These are phyloP conservation scores for Plasmodium knowlesi DNA, from an alignment of 169 alveolate species.

Conservation along the genomic window DNA sequence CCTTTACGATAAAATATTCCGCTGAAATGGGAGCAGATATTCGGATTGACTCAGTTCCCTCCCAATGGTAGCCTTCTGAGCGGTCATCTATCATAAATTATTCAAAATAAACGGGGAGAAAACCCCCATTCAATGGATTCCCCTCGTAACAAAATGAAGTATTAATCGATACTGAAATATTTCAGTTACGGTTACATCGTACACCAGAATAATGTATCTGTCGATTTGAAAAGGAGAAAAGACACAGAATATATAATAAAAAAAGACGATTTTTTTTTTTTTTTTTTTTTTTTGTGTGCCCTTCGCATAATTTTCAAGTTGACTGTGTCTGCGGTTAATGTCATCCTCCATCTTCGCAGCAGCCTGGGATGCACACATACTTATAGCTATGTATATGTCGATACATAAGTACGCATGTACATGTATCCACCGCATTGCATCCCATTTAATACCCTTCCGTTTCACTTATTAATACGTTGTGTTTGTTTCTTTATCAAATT, in stretches of 20 bases:
- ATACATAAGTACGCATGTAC: neutral
- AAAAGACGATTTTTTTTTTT: neutral
- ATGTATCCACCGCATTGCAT: neutral
- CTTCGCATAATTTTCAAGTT: neutral
- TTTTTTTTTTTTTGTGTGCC: neutral
- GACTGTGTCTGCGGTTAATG: neutral
- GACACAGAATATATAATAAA: neutral
- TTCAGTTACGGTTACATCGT: neutral
- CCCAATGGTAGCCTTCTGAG: neutral
- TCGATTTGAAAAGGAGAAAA: neutral
- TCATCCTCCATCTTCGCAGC: neutral
- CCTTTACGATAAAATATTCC: conserved; percentile 44
- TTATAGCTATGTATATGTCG: neutral
- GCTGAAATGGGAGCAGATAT: neutral
- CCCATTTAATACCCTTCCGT: neutral
- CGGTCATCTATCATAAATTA: neutral
- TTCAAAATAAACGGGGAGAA: neutral
- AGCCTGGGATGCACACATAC: neutral
- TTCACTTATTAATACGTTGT: conserved; percentile 15
- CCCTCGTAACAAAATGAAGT: neutral
- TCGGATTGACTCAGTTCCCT: neutral
- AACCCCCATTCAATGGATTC: neutral
- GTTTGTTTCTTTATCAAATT: conserved; percentile 11
- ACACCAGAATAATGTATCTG: neutral
- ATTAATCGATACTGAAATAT: neutral